Conservation (phyloP, 2,329 filamentous ascomycete species). For the Pezicula neosporulosa region DNA sequence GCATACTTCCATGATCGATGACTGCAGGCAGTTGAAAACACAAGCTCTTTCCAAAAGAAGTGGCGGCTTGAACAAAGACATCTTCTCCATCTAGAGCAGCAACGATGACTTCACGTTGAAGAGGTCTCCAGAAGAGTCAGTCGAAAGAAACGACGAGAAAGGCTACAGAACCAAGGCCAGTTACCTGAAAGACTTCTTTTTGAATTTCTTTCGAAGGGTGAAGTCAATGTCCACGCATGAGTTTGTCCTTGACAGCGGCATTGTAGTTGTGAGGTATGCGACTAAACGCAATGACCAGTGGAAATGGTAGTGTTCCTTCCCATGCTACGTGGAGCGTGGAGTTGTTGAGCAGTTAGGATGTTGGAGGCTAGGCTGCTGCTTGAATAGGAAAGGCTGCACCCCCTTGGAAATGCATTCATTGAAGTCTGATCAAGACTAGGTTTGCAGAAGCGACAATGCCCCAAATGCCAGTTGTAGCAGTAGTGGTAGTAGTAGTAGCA, state of each 20-base stretch:
- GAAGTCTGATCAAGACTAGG: too few species aligned
- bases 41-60: slow-evolving; percentile 87
- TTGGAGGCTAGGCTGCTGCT: too few species aligned
- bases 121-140: slow-evolving; percentile 51
- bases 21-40: slow-evolving; percentile 92
- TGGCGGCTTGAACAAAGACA: slow-evolving; percentile 90
- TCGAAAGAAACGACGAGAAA: background rate
- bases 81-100: slow-evolving; percentile 80
- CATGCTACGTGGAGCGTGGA: too few species aligned
- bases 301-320: too few species aligned
- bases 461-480: too few species aligned
- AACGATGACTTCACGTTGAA: slow-evolving; percentile 83
- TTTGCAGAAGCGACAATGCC: too few species aligned
- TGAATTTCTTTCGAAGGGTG: slow-evolving; percentile 69
- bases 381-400: too few species aligned
- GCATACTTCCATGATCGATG: slow-evolving; percentile 73
- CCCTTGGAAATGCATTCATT: too few species aligned
- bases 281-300: background rate
- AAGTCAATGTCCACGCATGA: slow-evolving; percentile 68
- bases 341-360: too few species aligned
- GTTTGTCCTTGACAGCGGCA: slow-evolving; percentile 38
- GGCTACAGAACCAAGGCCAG: background rate
- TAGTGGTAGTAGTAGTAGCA: too few species aligned
- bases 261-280: slow-evolving; percentile 4
- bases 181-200: slow-evolving; percentile 70